Percentiles rank a stretch among this genome's conserved stretches.
Conservation (phyloP, 2,329 filamentous ascomycete species). For the Cyanodermella asteris region DNA sequence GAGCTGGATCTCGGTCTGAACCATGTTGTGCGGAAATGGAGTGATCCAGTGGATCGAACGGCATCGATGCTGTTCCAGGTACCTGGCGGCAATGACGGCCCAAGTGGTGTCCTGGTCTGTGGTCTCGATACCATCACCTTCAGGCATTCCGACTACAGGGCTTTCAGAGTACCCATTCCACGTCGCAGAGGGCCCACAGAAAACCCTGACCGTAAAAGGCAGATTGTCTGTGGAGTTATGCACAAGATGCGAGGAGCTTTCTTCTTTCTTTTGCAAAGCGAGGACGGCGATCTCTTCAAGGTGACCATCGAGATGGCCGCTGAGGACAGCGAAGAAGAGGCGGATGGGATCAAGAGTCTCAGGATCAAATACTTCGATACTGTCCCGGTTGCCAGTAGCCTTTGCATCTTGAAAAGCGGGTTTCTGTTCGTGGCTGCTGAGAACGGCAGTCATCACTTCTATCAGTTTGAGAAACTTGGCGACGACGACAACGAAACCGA, state of each 20-base stretch:
- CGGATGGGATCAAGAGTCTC: conserved; percentile 58
- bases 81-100: conserved; percentile 78
- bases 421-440: conserved; percentile 87
- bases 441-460: conserved; percentile 81
- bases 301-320: conserved; percentile 79
- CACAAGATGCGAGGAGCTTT: conserved; percentile 93
- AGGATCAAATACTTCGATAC: conserved; percentile 98
- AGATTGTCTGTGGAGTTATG: conserved; percentile 80
- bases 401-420: conserved; percentile 87
- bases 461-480: conserved; percentile 91
- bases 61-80: conserved; percentile 86
- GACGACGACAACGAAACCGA: conserved; percentile 84
- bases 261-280: conserved; percentile 88
- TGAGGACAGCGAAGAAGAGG: conserved; percentile 54
- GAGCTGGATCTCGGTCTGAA: conserved; percentile 92
- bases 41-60: conserved; percentile 74
- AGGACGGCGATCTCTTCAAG: conserved; percentile 97
- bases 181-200: conserved; percentile 71
- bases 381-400: conserved; percentile 63
- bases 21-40: conserved; percentile 92
- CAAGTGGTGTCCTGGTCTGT: conserved; percentile 86
- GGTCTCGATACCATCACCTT: conserved; percentile 90
- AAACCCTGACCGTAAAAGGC: conserved; percentile 74
- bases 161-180: conserved; percentile 75
- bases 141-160: conserved; percentile 82